phyloP scores from a whole-genome alignment of 140 eudicot genomes.

The Bidens hawaiensis region DNA sequence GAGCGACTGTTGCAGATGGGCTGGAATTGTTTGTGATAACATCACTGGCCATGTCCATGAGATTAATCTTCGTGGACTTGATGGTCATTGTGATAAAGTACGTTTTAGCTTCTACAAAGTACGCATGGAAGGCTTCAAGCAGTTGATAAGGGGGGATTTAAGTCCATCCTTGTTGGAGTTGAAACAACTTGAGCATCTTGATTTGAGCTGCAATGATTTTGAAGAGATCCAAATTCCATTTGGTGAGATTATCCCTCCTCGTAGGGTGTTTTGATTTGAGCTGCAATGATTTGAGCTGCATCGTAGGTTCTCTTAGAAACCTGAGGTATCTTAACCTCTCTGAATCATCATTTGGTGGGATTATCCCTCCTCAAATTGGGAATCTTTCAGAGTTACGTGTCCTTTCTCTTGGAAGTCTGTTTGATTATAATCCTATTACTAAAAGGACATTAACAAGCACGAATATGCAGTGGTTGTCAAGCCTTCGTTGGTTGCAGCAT shows the following conservation, averaged over 20 bases:
- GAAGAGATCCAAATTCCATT: slow-evolving; percentile 17
- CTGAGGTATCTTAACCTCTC: no score
- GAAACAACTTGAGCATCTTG: slow-evolving; percentile 4
- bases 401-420: no score
- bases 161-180: slow-evolving; percentile 15
- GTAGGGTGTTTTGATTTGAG: no score
- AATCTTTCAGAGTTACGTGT: no score
- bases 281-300: no score
- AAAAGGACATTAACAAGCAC: no score
- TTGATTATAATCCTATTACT: no score
- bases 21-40: slow-evolving; percentile 31
- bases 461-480: neutral
- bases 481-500: neutral
- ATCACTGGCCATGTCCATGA: slow-evolving; percentile 24
- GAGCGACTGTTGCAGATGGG: slow-evolving; percentile 37
- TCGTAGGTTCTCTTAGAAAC: no score
- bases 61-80: slow-evolving; percentile 12
- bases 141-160: slow-evolving; percentile 15
- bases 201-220: slow-evolving; percentile 22
- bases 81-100: neutral
- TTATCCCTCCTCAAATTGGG: no score
- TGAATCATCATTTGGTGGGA: no score
- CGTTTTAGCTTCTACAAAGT: neutral
- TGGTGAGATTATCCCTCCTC: slow-evolving; percentile 17
- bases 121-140: slow-evolving; percentile 1